phyloP scores from a whole-genome alignment of 345 rosid species.

The Aquilaria yunnanensis region DNA sequence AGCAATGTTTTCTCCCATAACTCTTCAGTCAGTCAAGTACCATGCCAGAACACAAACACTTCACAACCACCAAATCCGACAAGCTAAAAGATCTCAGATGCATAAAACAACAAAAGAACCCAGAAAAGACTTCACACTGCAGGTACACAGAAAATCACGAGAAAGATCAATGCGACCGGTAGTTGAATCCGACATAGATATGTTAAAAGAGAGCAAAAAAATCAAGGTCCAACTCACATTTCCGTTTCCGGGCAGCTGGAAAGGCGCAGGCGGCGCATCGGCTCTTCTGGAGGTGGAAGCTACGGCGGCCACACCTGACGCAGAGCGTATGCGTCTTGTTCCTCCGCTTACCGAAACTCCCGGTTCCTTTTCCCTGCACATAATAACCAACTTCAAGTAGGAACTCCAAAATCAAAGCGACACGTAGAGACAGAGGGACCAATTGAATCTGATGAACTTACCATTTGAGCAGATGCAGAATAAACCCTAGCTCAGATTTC shows the following conservation, averaged over 20 bases:
- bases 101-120: too few species aligned
- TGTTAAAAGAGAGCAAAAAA: background rate
- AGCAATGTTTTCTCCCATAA: background rate
- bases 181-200: background rate
- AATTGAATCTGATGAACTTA: background rate
- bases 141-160: too few species aligned
- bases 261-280: constrained; percentile 85
- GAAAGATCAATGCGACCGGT: too few species aligned
- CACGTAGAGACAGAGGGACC: too few species aligned
- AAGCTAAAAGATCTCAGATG: too few species aligned
- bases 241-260: constrained; percentile 94
- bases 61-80: too few species aligned
- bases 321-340: constrained; percentile 97
- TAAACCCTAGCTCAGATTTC: background rate
- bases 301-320: constrained; percentile 95
- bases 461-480: constrained; percentile 24
- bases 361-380: constrained; percentile 86
- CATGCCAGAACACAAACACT: too few species aligned
- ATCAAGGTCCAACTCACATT: constrained; percentile 31
- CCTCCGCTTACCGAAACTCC: constrained; percentile 96
- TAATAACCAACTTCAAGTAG: background rate
- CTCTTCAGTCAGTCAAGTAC: too few species aligned
- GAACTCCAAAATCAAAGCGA: too few species aligned
- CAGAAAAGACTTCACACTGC: too few species aligned
- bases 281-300: constrained; percentile 96